A percentile compares a stretch with the other conserved stretches of the same genome.
These are phyloP conservation scores for Dryas alaskensis DNA, from an alignment of 306 rosid species.

Conservation along the genomic window DNA sequence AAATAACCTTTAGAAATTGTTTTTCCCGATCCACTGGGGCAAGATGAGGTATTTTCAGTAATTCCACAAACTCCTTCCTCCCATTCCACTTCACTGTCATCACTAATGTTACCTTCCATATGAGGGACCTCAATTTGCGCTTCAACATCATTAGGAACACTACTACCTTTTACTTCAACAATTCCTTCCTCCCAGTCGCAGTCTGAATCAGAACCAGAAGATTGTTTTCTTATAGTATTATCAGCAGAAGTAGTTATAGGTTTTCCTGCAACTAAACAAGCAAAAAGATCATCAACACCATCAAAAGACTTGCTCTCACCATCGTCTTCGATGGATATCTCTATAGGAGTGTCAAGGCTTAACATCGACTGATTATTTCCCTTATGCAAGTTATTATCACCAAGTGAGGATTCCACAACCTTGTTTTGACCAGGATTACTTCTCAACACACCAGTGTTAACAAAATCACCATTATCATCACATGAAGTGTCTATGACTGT, in stretches of 20 bases:
- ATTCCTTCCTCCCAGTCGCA: slow-evolving; percentile 72
- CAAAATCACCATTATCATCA: slow-evolving; percentile 27
- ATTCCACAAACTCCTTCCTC: slow-evolving; percentile 66
- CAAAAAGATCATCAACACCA: slow-evolving; percentile 70
- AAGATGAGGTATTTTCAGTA: slow-evolving; percentile 33
- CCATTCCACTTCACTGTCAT: slow-evolving; percentile 78
- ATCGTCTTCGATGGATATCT: slow-evolving; percentile 62
- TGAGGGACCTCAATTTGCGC: slow-evolving; percentile 27
- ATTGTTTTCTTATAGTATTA: slow-evolving; percentile 29
- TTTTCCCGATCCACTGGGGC: slow-evolving; percentile 33
- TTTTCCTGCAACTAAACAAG: slow-evolving; percentile 63
- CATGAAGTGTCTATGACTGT: slow-evolving; percentile 26
- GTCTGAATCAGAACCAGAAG: slow-evolving; percentile 50
- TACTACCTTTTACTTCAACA: slow-evolving; percentile 34
- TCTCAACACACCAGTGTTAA: slow-evolving; percentile 28
- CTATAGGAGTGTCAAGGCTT: slow-evolving; percentile 48
- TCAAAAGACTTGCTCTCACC: slow-evolving; percentile 36
- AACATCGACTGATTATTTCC: slow-evolving; percentile 33
- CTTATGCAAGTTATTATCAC: slow-evolving; percentile 36
- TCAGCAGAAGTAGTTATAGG: slow-evolving; percentile 37
- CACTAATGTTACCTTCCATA: slow-evolving; percentile 32
- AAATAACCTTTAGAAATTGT: slow-evolving; percentile 54
- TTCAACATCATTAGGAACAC: slow-evolving; percentile 28
- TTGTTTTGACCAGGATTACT: slow-evolving; percentile 37
- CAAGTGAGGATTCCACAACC: slow-evolving; percentile 25